Evolutionary conservation across 352 stramenopile species (phyloP), one percentile per base, ranked within the genome.

Genomic region (Phytopythium montanum): DNA sequence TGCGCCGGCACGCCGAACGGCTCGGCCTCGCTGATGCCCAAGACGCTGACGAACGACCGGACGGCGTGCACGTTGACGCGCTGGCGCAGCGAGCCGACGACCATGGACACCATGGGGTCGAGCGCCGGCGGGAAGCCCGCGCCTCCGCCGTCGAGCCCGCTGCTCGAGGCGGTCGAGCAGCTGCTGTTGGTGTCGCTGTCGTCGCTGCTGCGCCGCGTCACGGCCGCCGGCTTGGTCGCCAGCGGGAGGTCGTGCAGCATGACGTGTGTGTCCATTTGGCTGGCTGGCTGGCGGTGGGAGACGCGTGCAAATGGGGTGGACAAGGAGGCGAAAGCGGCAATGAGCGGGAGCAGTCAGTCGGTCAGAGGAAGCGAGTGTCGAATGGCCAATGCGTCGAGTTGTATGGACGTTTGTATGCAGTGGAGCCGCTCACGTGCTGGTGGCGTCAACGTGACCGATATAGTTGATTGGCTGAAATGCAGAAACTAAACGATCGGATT

Each of bases 1-100:
- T 81, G 70, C 25, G 70, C 64, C 13, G 80, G 80, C 54, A 88
- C 13, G 14, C 69, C 84, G 67, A 90, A 89, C 33, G 82, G 80
- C 56, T 72, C 56, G 36, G 66, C 69, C 54, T 92, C 82, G 54
- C 82, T 80, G 14, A 88, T 63, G 52, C 82, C 82, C 9, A 80
- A 67, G 66, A 79, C 88, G 59, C 75, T 86, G 54, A 84, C 73
- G 54, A 90, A 73, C 64, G 77, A 75, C 34, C 77, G 80, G 46
- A 88, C 66, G 28, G 75, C 83, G 56, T 60, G 46, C 59, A 81
- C 51, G 10, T 63, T 69, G 33, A 87, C 56, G 45, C 75, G 79
- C 54, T 78, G 66, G 44, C 75, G 77, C 48, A 78, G 60, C 7
- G 61, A 64, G 56, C 69, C 62, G 45, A 88, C 54, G 31, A 85